Percentiles rank a stretch among this genome's conserved stretches.
phyloP scores from a whole-genome alignment of 1,284 basidiomycete genomes.

The Takashimella koratensis region DNA sequence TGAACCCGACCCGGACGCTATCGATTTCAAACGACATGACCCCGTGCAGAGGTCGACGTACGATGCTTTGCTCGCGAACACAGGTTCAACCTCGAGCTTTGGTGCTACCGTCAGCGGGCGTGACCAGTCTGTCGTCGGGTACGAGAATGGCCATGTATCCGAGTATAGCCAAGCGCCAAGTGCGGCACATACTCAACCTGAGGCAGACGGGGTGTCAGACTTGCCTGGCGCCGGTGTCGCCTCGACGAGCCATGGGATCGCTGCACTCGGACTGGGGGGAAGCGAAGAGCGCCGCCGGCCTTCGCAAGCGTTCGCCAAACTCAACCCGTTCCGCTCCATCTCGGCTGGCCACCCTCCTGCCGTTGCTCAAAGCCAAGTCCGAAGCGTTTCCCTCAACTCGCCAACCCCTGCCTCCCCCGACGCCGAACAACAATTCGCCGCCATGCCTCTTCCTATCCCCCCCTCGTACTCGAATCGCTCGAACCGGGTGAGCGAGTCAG shows the following conservation, averaged over 20 bases:
- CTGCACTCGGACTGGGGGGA: neutral
- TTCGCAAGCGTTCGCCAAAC: neutral
- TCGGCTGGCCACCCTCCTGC: neutral
- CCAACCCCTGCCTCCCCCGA: neutral
- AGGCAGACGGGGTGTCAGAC: neutral
- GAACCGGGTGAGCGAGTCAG: no score
- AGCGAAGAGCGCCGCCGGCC: neutral
- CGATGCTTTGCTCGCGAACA: neutral
- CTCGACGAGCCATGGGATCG: neutral
- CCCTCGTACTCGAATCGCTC: no score
- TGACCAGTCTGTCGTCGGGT: no score
- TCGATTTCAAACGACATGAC: neutral
- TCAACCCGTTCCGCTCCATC: neutral
- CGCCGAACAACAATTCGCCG: neutral
- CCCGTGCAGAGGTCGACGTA: neutral
- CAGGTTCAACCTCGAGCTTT: no score
- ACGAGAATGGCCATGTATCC: neutral
- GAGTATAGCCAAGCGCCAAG: neutral
- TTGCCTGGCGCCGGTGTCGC: neutral
- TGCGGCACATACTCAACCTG: neutral
- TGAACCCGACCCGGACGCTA: neutral
- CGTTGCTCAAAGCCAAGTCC: neutral
- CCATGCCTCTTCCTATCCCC: neutral
- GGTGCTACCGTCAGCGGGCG: no score
- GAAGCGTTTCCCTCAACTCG: neutral